Conservation (phyloP, 2,329 filamentous ascomycete genomes). For the Colletotrichum sp. region DNA sequence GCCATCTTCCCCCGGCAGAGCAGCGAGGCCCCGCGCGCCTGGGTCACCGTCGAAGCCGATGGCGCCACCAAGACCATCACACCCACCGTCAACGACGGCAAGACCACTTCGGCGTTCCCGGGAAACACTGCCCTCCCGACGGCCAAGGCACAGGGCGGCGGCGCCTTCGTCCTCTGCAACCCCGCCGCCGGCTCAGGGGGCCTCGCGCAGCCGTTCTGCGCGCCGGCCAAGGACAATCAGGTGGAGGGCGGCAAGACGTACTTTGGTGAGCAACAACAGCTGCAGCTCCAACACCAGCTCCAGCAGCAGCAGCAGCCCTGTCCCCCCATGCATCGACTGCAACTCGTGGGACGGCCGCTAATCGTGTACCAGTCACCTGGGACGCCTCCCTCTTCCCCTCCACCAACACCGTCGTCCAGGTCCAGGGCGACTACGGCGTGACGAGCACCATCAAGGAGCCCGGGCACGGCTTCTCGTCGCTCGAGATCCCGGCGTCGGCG, state of each 20-base stretch:
- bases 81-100: conserved; percentile 20
- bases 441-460: neutral
- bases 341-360: neutral
- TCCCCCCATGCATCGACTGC: neutral
- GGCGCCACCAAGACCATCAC: conserved; percentile 16
- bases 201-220: conserved; percentile 17
- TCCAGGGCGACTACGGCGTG: conserved; percentile 19
- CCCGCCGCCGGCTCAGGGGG: conserved; percentile 12
- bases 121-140: conserved; percentile 11
- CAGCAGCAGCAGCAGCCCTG: neutral
- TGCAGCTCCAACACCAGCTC: neutral
- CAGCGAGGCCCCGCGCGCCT: conserved; percentile 16
- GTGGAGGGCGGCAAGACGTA: conserved; percentile 17
- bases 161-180: conserved; percentile 21
- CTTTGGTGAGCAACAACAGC: conserved; percentile 8
- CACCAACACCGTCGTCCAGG: conserved; percentile 9
- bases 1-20: conserved; percentile 7
- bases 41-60: conserved; percentile 20
- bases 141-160: conserved; percentile 12
- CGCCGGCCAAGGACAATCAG: conserved; percentile 7
- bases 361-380: conserved; percentile 21
- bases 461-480: conserved; percentile 20
- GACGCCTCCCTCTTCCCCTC: conserved; percentile 18
- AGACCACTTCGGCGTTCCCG: conserved; percentile 13
- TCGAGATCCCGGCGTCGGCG: conserved; percentile 1